phyloP scores from a whole-genome alignment of 129 eudicot genomes.

The Artemisia argyi region DNA sequence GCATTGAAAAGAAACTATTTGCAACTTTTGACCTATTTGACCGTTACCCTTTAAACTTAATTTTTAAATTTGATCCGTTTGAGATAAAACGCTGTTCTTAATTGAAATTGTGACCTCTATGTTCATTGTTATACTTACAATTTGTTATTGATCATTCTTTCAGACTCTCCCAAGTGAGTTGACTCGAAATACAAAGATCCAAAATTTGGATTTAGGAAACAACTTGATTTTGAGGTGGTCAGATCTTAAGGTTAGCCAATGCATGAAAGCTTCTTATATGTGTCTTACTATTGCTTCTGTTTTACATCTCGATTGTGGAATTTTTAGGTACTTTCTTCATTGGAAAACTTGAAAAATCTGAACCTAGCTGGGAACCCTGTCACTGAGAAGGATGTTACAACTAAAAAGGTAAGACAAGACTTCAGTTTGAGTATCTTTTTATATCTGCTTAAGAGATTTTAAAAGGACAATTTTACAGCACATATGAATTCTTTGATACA shows the following conservation, averaged over 20 bases:
- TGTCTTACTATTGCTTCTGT: background rate
- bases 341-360: conserved; percentile 65
- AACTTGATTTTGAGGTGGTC: conserved; percentile 70
- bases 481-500: conserved; percentile 12
- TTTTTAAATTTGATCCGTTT: too few relatives aligned
- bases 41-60: too few relatives aligned
- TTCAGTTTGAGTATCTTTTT: conserved; percentile 10
- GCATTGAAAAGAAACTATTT: too few relatives aligned
- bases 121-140: conserved; percentile 8
- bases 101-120: background rate
- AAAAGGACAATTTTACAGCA: background rate
- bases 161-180: conserved; percentile 74
- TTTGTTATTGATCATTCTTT: background rate
- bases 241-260: conserved; percentile 62
- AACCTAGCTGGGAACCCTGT: conserved; percentile 90
- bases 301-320: conserved; percentile 16
- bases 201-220: conserved; percentile 84
- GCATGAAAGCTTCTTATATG: conserved; percentile 5
- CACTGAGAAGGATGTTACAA: conserved; percentile 62
- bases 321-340: conserved; percentile 65
- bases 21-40: too few relatives aligned
- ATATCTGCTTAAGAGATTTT: conserved; percentile 7
- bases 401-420: conserved; percentile 53
- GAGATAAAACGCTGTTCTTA: too few relatives aligned
- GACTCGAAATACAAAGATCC: conserved; percentile 55